Evolutionary conservation across 2,329 filamentous ascomycete species (phyloP).

Genomic region (Coleophoma cylindrospora): DNA sequence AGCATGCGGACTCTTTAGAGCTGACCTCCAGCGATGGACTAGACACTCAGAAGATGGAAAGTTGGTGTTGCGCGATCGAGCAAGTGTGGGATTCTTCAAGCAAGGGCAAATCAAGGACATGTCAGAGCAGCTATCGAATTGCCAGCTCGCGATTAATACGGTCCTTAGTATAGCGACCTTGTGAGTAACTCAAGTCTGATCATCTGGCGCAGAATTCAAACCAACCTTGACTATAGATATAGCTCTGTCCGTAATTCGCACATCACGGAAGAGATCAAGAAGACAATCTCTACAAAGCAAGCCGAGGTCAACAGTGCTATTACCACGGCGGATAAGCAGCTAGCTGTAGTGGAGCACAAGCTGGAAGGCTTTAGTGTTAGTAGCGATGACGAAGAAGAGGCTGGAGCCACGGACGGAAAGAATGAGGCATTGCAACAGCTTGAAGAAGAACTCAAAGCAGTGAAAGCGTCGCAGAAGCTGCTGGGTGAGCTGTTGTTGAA

Average conservation of each 20-base stretch:
- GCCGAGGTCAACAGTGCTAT: slow-evolving; percentile 21
- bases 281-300: slow-evolving; percentile 23
- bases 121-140: slow-evolving; percentile 28
- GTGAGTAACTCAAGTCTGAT: slow-evolving; percentile 17
- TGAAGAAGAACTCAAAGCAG: slow-evolving; percentile 14
- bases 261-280: slow-evolving; percentile 27
- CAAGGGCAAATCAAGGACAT: slow-evolving; percentile 27
- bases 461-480: slow-evolving; percentile 16
- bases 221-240: no score
- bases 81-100: slow-evolving; percentile 30
- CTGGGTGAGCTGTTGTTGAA: slow-evolving; percentile 16
- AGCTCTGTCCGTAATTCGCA: slow-evolving; percentile 26
- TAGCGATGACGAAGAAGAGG: slow-evolving; percentile 8
- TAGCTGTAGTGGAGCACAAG: slow-evolving; percentile 20
- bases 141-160: slow-evolving; percentile 25
- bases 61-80: slow-evolving; percentile 25
- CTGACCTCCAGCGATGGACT: slow-evolving; percentile 26
- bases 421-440: slow-evolving; percentile 13
- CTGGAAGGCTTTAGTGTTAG: slow-evolving; percentile 22
- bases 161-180: slow-evolving; percentile 27
- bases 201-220: no score
- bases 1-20: slow-evolving; percentile 26
- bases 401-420: slow-evolving; percentile 9
- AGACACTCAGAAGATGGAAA: slow-evolving; percentile 26
- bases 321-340: slow-evolving; percentile 16